Base-by-base conservation (phyloP, 768 basidiomycete genomes). In the Mycena venus region DNA sequence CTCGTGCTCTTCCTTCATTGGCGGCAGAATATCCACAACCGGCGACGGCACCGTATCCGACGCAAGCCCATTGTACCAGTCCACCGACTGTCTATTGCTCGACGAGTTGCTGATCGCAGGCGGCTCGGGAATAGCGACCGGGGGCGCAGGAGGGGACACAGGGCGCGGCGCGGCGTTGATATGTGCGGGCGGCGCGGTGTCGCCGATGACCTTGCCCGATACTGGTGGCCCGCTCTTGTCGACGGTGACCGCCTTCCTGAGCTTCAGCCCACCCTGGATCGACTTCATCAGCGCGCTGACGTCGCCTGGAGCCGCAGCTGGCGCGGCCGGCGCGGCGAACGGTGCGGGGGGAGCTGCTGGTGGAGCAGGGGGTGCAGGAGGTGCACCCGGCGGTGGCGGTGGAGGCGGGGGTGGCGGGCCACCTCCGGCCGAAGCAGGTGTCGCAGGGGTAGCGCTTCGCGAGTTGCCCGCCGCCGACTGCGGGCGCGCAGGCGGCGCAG, bases 51-150 rank as follows among this genome's bases (percentile, higher is more conserved):
- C 89, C 42, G 85, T 85, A 84, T 98, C 93, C 44, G 93, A 94
- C 15, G 97, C 96, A 15, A 98, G 87, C 36, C 93, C 94, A 62
- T 92, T 90, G 80, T 95, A 96, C 97, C 97, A 99, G 78, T 96
- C 97, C 4, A 98, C 93, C 9, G 93, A 94, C 82, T 96, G 94
- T 72, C 92, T 90, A 67, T 83, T 88, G 38, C 88, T 79, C 9
- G 34, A 1, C 58, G 75, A 80, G 4, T 71, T 65, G 82, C 71
- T 65, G 82, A 83, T 83, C 6, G 81, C 72, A 69, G 78, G 73
- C 42, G 77, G 59, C 34, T 53, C 62, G 10, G 74, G 72, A 11
- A 78, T 73, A 27, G 83, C 76, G 32, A 83, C 84, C n/a, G n/a
- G n/a, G 15, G 85, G 27, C 15, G 9, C 47, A 23, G 42, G 85